phyloP scores from a whole-genome alignment of 2,329 filamentous ascomycete species.

The Domatiomyces globalis region DNA sequence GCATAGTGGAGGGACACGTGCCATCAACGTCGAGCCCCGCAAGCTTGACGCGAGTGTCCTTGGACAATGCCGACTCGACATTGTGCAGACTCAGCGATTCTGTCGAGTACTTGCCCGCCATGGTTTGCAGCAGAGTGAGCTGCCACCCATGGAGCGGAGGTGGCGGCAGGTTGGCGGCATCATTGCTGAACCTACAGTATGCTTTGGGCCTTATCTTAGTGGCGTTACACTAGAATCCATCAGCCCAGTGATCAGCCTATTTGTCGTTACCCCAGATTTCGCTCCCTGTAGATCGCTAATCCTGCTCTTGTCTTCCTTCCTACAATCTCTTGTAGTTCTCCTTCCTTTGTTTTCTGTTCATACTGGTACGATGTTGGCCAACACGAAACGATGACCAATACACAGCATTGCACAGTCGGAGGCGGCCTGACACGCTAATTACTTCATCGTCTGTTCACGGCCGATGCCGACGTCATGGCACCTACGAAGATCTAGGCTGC shows the following conservation, averaged over 20 bases:
- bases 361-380: background rate
- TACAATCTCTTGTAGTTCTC: background rate
- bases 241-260: background rate
- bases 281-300: too few species aligned
- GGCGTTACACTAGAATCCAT: background rate
- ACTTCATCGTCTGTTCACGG: background rate
- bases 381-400: background rate
- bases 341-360: background rate
- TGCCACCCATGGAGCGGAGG: background rate
- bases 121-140: background rate
- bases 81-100: conserved; percentile 40
- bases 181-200: background rate
- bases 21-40: conserved; percentile 81
- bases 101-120: background rate
- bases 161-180: background rate
- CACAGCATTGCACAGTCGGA: background rate
- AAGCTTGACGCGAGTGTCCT: conserved; percentile 71
- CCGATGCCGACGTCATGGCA: background rate
- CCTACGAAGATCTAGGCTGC: background rate
- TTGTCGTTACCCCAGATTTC: background rate
- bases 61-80: conserved; percentile 50
- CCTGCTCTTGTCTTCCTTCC: too few species aligned
- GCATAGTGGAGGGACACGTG: conserved; percentile 2
- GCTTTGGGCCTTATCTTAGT: background rate
- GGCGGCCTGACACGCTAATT: background rate